These are phyloP conservation scores for Tetrahymena elliotti DNA, from an alignment of 73 alveolate species.

Conservation along the genomic window DNA sequence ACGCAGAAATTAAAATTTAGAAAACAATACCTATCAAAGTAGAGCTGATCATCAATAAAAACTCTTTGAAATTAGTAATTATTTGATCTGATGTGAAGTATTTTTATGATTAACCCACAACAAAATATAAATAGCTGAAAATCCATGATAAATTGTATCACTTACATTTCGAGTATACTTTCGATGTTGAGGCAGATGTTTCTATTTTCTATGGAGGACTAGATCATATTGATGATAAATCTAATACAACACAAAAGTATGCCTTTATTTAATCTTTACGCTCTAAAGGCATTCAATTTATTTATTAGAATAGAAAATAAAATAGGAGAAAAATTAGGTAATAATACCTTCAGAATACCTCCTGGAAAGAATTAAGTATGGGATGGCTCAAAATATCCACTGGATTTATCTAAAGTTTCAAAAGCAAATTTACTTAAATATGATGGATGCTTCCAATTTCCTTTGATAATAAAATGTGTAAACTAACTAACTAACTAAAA, in stretches of 20 bases:
- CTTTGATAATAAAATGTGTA: background rate
- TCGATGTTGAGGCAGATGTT: background rate
- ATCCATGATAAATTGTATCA: background rate
- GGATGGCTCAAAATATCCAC: background rate
- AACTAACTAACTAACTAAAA: background rate
- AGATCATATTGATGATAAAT: background rate
- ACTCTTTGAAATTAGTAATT: background rate
- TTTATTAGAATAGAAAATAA: background rate
- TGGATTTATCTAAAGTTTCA: background rate
- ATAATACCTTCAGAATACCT: background rate
- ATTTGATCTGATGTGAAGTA: background rate
- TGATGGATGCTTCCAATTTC: background rate
- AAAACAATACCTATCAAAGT: background rate
- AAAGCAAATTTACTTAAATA: background rate
- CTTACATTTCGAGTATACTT: background rate
- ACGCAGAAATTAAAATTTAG: background rate
- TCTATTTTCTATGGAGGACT: background rate
- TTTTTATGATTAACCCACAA: background rate
- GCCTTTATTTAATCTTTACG: too few species aligned
- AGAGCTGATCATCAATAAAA: background rate
- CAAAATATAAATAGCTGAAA: background rate
- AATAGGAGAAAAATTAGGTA: background rate
- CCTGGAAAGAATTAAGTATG: background rate
- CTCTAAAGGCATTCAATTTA: background rate
- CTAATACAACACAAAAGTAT: background rate